Percentiles rank a stretch among this genome's conserved stretches.
Evolutionary conservation across 2,329 filamentous ascomycete species (phyloP).

Genomic region (Neopestalotiopsis clavispora): DNA sequence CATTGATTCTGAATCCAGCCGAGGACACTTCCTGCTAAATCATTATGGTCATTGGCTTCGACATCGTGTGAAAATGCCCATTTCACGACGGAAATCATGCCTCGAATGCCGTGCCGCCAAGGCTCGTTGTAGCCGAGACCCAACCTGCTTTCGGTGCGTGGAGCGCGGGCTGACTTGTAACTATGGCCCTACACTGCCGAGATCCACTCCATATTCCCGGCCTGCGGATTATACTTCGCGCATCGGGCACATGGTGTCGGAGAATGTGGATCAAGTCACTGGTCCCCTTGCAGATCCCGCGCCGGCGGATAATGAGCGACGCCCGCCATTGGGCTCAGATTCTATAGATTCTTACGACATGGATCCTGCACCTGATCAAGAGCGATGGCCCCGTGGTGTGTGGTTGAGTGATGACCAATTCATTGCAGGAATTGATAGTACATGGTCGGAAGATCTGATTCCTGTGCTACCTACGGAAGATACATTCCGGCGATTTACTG

Average conservation of each 20-base stretch:
- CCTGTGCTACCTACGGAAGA: neutral
- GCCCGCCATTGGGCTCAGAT: neutral
- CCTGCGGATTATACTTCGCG: neutral
- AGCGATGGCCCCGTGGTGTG: neutral
- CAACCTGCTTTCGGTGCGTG: conserved; percentile 27
- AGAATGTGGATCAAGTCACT: neutral
- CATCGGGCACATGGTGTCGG: neutral
- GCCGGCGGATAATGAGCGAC: neutral
- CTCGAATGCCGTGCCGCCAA: conserved; percentile 30
- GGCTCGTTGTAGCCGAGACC: conserved; percentile 30
- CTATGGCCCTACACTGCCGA: conserved; percentile 20
- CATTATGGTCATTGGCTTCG: neutral
- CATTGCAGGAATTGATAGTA: neutral
- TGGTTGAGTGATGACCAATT: neutral
- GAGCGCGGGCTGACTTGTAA: conserved; percentile 25
- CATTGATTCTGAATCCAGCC: neutral
- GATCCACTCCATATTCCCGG: conserved; percentile 17
- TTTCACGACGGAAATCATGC: conserved; percentile 32
- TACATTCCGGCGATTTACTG: neutral
- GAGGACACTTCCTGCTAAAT: too few relatives aligned
- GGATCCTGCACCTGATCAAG: neutral
- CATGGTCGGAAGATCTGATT: neutral
- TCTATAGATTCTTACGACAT: neutral
- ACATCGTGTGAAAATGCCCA: conserved; percentile 24
- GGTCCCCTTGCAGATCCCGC: neutral